Conservation (phyloP, 192 early-diverging fungal genomes). For the Podila clonocystis region DNA sequence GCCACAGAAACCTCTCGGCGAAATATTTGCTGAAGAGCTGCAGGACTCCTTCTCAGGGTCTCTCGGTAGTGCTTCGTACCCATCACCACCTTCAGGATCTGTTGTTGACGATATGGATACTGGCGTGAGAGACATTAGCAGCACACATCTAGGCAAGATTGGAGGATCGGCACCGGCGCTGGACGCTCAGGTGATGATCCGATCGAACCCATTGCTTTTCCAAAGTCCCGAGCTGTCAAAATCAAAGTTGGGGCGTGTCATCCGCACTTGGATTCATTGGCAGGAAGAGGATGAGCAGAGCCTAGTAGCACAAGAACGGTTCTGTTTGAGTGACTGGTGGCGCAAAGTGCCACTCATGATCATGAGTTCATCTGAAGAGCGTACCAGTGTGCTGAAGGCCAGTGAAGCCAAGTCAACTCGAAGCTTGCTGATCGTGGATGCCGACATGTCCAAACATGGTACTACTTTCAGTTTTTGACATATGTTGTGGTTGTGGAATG, state of each 20-base stretch:
- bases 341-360: conserved; percentile 45
- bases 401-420: neutral
- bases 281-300: conserved; percentile 28
- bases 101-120: neutral
- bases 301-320: neutral
- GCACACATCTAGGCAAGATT: conserved; percentile 26
- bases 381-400: neutral
- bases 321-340: conserved; percentile 31
- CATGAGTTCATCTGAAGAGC: conserved; percentile 12
- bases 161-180: conserved; percentile 18
- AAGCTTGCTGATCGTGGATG: conserved; percentile 30
- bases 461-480: conserved; percentile 1
- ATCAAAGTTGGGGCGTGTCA: conserved; percentile 10
- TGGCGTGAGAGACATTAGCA: neutral
- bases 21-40: conserved; percentile 38
- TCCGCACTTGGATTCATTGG: conserved; percentile 49
- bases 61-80: neutral
- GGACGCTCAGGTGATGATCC: conserved; percentile 62
- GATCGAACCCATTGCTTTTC: conserved; percentile 77
- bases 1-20: conserved; percentile 26
- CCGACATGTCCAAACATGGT: conserved; percentile 45
- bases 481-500: neutral
- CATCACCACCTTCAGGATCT: neutral
- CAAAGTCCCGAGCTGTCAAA: conserved; percentile 65
- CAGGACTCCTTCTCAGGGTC: conserved; percentile 43